A percentile compares a stretch with the other conserved stretches of the same genome.
These are phyloP conservation scores for Arthonia radiata DNA, from an alignment of 495 filamentous ascomycete species.

Conservation along the genomic window DNA sequence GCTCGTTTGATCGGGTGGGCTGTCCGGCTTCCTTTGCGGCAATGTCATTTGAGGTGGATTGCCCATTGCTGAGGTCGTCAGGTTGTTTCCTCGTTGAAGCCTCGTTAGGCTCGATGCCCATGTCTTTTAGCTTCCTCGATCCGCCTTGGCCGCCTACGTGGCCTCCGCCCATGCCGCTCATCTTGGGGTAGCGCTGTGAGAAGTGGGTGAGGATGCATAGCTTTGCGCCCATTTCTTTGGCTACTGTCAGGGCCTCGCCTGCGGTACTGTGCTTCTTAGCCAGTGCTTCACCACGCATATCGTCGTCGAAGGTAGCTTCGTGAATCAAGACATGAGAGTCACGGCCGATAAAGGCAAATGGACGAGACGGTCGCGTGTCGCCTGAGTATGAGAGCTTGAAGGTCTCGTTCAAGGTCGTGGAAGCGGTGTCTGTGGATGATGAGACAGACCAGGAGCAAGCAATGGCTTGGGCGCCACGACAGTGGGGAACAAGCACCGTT, in stretches of 20 bases:
- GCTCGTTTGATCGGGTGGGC: constrained; percentile 5
- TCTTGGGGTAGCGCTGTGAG: constrained; percentile 81
- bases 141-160: constrained; percentile 9
- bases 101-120: constrained; percentile 1
- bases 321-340: constrained; percentile 68
- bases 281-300: constrained; percentile 45
- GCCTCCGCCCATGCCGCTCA: constrained; percentile 26
- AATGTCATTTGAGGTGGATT: too few relatives aligned
- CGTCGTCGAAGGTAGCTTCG: constrained; percentile 87
- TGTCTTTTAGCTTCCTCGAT: too few relatives aligned
- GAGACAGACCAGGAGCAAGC: too few relatives aligned
- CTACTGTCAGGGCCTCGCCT: constrained; percentile 58
- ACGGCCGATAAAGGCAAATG: constrained; percentile 43
- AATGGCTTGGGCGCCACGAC: constrained; percentile 52
- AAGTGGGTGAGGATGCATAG: constrained; percentile 77
- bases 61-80: too few relatives aligned
- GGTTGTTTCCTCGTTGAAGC: constrained; percentile 11
- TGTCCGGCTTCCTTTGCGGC: too few relatives aligned
- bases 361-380: constrained; percentile 55
- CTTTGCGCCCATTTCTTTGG: constrained; percentile 47
- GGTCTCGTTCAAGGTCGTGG: constrained; percentile 47
- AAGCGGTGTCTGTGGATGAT: too few relatives aligned
- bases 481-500: constrained; percentile 47
- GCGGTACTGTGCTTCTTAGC: constrained; percentile 83
- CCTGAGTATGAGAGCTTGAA: constrained; percentile 85